Evolutionary conservation across 306 rosid species (phyloP), one percentile per base, ranked within the genome.

Genomic region (peach (Prunus persica)): DNA sequence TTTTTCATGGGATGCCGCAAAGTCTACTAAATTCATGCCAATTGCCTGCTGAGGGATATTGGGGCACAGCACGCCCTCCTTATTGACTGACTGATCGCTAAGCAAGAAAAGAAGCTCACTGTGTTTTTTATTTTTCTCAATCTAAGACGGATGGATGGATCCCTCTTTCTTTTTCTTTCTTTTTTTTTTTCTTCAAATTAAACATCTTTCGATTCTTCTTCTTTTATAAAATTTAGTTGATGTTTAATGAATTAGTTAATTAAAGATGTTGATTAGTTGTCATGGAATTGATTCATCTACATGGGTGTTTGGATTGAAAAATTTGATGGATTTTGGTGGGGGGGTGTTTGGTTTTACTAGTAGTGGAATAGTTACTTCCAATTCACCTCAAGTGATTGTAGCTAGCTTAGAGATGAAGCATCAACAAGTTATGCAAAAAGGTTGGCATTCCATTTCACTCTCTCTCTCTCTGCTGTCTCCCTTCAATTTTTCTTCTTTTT

Each of bases 21-120:
- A 89, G 92, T 85, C 92, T 95, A 58, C 83, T 95, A 67, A 95
- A 90, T 83, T 82, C 98, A 20, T 85, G 90, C 77, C 97, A 91
- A 86, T 81, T 94, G 82, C 91, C 98, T 4, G 27, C 94, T 47
- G 97, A 90, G 15, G 95, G 89, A 27, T 92, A 85, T 58, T 95
- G 98, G 98, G 85, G 88, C 28, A 73, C 81, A 50, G 89, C 81
- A 78, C 93, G 96, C 51, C 90, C 98, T 52, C 87, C 97, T 20
- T 95, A 88, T 76, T 91, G 82, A 88, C 76, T 74, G 14, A 54
- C 43, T 5, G 11, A 57, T 24, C 51, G 45, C 18, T 9, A 58
- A 28, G 15, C 67, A 62, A 28, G 34, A 58, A 25, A 58, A 24
- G 65, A 12, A 27, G 25, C 38, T 57, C 54, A 34, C 65, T 55